Evolutionary conservation across 805 yeast genomes (phyloP).

Genomic region (Ogataea glucozyma): DNA sequence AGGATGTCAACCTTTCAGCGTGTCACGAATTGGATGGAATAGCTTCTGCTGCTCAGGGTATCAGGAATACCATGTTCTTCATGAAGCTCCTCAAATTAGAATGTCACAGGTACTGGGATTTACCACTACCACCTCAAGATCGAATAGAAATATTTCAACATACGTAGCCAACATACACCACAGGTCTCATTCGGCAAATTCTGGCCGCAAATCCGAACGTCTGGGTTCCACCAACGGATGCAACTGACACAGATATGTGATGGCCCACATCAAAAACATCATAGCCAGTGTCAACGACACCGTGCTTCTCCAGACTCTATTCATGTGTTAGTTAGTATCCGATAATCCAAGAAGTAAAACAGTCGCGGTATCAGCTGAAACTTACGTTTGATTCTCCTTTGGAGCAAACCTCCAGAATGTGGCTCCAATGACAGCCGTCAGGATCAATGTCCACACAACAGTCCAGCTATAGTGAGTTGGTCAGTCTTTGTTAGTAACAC

Average conservation of each 20-base stretch:
- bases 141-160: too few relatives aligned
- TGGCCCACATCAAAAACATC: conserved; percentile 70
- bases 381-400: conserved; percentile 69
- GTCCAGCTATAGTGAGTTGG: conserved; percentile 57
- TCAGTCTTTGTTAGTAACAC: conserved; percentile 2
- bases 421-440: conserved; percentile 59
- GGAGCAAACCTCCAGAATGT: conserved; percentile 87
- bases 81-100: too few relatives aligned
- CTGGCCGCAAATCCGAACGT: conserved; percentile 88
- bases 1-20: too few relatives aligned
- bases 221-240: conserved; percentile 92
- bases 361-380: too few relatives aligned
- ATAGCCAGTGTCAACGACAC: conserved; percentile 66
- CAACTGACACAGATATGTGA: conserved; percentile 81
- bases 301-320: conserved; percentile 70
- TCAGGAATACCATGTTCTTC: too few relatives aligned
- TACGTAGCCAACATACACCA: too few relatives aligned
- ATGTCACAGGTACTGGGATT: too few relatives aligned
- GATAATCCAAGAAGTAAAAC: background rate
- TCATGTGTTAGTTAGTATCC: conserved; percentile 5
- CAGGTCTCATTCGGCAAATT: conserved; percentile 44
- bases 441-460: conserved; percentile 62
- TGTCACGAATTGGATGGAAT: too few relatives aligned
- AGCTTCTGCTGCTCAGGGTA: too few relatives aligned
- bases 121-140: too few relatives aligned